Conservation (phyloP, 768 basidiomycete species). For the Suillus weaverae region DNA sequence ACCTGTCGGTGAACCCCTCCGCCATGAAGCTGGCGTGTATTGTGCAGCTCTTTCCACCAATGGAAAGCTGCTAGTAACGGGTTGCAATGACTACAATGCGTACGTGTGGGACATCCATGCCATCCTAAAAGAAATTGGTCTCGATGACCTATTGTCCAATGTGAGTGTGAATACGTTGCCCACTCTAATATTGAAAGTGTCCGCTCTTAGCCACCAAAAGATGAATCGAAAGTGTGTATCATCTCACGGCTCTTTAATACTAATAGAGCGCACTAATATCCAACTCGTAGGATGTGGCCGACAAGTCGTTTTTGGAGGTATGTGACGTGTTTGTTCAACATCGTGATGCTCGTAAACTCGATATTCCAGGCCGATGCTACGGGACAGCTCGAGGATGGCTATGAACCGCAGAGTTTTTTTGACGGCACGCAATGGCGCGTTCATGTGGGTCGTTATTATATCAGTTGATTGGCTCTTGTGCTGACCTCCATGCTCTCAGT, state of each 20-base stretch:
- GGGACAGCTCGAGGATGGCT: not conserved
- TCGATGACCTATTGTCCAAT: not conserved
- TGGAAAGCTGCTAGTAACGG: not conserved
- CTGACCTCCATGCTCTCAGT: not conserved
- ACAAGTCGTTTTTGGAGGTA: not conserved
- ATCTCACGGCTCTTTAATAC: not conserved
- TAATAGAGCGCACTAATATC: not conserved
- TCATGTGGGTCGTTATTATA: not conserved
- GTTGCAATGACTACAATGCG: not conserved
- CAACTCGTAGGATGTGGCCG: not conserved
- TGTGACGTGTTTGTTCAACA: not conserved
- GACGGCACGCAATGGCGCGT: not conserved
- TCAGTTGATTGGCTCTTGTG: not conserved
- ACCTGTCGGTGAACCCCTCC: slow-evolving; percentile 1
- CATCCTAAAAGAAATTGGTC: not conserved
- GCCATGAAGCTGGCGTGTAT: not conserved
- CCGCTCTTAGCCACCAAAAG: not conserved
- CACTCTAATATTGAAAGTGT: not conserved
- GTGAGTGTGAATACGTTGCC: not conserved
- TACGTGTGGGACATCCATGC: not conserved
- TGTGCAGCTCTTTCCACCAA: not conserved
- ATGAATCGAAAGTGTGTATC: not conserved
- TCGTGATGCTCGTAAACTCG: not conserved
- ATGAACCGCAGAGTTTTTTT: not conserved
- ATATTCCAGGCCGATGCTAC: not conserved